phyloP scores from a whole-genome alignment of 2,329 filamentous ascomycete species.

The Claviceps digitariae region DNA sequence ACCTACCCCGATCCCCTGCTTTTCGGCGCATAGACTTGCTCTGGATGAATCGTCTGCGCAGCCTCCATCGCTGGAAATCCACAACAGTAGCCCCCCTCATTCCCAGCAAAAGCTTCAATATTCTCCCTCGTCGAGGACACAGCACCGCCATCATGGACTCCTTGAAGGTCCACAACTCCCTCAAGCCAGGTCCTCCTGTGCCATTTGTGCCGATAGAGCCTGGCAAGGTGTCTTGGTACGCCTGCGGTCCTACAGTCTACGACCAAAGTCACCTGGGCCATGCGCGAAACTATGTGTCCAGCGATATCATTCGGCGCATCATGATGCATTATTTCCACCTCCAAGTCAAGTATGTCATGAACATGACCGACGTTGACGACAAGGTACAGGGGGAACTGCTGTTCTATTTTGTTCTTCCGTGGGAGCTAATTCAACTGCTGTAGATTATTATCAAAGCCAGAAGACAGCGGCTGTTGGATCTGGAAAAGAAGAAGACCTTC shows the following conservation, averaged over 20 bases:
- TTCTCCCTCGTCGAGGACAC: slow-evolving; percentile 17
- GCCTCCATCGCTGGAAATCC: slow-evolving; percentile 15
- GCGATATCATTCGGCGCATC: slow-evolving; percentile 76
- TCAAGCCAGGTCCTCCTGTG: slow-evolving; percentile 58
- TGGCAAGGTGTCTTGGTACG: slow-evolving; percentile 70
- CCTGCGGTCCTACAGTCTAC: slow-evolving; percentile 77
- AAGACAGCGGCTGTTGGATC: slow-evolving; percentile 68
- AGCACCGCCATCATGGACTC: slow-evolving; percentile 33
- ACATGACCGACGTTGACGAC: slow-evolving; percentile 76
- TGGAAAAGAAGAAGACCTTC: slow-evolving; percentile 57
- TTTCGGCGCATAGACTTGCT: slow-evolving; percentile 5
- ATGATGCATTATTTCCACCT: slow-evolving; percentile 73
- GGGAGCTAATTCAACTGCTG: neutral
- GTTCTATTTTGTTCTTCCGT: no score
- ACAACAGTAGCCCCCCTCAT: slow-evolving; percentile 15
- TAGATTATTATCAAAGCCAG: slow-evolving; percentile 51
- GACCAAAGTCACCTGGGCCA: slow-evolving; percentile 74
- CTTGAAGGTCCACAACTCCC: slow-evolving; percentile 67
- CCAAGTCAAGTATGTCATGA: slow-evolving; percentile 79
- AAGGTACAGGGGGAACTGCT: slow-evolving; percentile 32
- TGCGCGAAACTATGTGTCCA: slow-evolving; percentile 81
- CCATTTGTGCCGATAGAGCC: slow-evolving; percentile 61
- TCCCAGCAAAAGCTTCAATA: slow-evolving; percentile 14
- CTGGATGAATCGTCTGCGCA: slow-evolving; percentile 24
- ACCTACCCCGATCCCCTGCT: slow-evolving; percentile 1